These are phyloP conservation scores for Leccinum discolor DNA, from an alignment of 1,284 basidiomycete genomes.

Conservation along the genomic window DNA sequence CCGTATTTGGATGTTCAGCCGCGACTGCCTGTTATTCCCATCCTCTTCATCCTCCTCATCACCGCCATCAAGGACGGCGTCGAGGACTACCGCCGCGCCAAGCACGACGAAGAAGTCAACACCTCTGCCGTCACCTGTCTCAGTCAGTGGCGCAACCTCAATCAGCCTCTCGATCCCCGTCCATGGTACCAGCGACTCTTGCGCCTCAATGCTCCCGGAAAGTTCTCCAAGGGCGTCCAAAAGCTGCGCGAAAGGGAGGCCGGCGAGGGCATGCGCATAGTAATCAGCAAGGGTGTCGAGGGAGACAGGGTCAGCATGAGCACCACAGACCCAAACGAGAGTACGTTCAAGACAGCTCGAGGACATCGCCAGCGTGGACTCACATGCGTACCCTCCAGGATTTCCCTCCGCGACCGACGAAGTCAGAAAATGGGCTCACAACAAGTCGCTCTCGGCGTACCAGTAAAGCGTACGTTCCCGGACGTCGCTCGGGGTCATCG, in stretches of 20 bases:
- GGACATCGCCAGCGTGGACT: slow-evolving; percentile 53
- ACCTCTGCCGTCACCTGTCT: slow-evolving; percentile 87
- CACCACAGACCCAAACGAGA: slow-evolving; percentile 39
- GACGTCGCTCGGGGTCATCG: slow-evolving; percentile 69
- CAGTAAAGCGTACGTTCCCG: slow-evolving; percentile 58
- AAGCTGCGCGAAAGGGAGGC: slow-evolving; percentile 87
- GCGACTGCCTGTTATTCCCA: slow-evolving; percentile 83
- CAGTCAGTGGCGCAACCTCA: slow-evolving; percentile 88
- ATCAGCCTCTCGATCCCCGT: slow-evolving; percentile 81
- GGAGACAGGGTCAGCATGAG: slow-evolving; percentile 39
- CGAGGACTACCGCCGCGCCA: slow-evolving; percentile 90
- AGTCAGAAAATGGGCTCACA: slow-evolving; percentile 18
- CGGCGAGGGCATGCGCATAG: slow-evolving; percentile 60
- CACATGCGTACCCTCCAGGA: slow-evolving; percentile 63
- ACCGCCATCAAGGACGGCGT: slow-evolving; percentile 95
- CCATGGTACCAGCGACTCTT: slow-evolving; percentile 75
- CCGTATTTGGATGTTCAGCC: slow-evolving; percentile 88
- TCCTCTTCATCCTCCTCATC: slow-evolving; percentile 85
- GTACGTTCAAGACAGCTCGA: slow-evolving; percentile 54
- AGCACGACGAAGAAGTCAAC: slow-evolving; percentile 91
- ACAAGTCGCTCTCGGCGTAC: slow-evolving; percentile 43
- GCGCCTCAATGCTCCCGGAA: slow-evolving; percentile 67
- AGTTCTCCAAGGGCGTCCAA: slow-evolving; percentile 83
- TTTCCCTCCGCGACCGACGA: slow-evolving; percentile 20
- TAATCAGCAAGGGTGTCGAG: slow-evolving; percentile 56